Conservation (phyloP, 73 alveolate species). For the Paramecium caudatum region DNA sequence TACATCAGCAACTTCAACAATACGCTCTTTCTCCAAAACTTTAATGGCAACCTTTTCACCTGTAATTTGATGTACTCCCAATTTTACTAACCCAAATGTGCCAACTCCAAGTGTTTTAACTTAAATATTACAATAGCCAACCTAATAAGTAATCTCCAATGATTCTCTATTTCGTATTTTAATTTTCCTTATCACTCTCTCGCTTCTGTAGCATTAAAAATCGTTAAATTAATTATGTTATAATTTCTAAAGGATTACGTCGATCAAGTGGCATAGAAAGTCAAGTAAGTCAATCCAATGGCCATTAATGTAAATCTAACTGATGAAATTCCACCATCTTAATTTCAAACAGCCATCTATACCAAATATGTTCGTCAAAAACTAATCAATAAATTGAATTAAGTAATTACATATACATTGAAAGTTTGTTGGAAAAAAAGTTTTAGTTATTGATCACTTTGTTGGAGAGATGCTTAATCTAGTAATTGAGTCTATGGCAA, state of each 20-base stretch:
- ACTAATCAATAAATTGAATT: conserved; percentile 49
- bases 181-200: background rate
- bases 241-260: conserved; percentile 30
- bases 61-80: conserved; percentile 62
- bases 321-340: background rate
- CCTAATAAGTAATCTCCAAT: conserved; percentile 65
- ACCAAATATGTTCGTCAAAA: conserved; percentile 20
- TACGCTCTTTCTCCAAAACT: conserved; percentile 91
- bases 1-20: conserved; percentile 91
- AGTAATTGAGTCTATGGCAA: conserved; percentile 18
- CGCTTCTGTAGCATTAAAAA: conserved; percentile 2
- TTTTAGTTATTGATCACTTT: conserved; percentile 42
- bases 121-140: conserved; percentile 68
- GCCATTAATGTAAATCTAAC: background rate
- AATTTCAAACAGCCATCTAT: conserved; percentile 20
- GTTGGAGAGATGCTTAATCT: conserved; percentile 45
- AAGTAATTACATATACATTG: background rate
- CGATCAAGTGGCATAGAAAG: conserved; percentile 39
- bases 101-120: conserved; percentile 74
- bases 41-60: conserved; percentile 94
- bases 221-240: conserved; percentile 49
- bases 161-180: background rate
- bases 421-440: conserved; percentile 55
- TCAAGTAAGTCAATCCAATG: background rate
- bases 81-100: conserved; percentile 74